These are phyloP conservation scores for Saccharum spontaneum DNA, from an alignment of 176 grass and related monocot species.

Conservation along the genomic window DNA sequence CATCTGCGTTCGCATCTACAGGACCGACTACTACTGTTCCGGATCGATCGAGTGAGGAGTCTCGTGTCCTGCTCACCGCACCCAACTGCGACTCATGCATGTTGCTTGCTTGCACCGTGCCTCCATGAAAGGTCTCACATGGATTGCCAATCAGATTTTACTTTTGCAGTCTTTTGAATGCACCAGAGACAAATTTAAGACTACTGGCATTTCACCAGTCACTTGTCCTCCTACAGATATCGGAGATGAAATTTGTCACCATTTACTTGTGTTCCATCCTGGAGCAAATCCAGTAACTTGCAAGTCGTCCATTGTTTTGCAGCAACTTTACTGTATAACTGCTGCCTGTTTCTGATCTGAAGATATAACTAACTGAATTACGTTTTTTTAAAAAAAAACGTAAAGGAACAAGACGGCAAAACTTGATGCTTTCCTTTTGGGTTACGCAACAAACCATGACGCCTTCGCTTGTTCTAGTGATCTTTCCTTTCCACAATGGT, in stretches of 20 bases:
- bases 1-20: background rate
- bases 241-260: background rate
- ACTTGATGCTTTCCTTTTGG: background rate
- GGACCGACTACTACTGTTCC: background rate
- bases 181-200: background rate
- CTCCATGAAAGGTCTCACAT: background rate
- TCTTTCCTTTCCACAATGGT: conserved; percentile 8
- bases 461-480: background rate
- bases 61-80: conserved; percentile 9
- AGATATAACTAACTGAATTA: background rate
- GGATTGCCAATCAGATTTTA: conserved; percentile 1
- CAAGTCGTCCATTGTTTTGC: background rate
- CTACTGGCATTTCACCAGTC: background rate
- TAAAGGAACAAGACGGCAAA: background rate
- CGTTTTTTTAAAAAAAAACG: background rate
- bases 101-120: conserved; percentile 17
- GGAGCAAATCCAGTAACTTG: background rate
- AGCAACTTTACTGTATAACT: background rate
- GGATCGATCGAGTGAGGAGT: conserved; percentile 14
- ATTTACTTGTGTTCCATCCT: background rate
- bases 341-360: background rate
- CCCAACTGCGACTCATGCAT: background rate
- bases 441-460: conserved; percentile 9
- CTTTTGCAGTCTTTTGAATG: background rate
- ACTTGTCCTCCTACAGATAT: background rate